Conservation (phyloP, 2,329 filamentous ascomycete species). For the Myriangium duriaei region DNA sequence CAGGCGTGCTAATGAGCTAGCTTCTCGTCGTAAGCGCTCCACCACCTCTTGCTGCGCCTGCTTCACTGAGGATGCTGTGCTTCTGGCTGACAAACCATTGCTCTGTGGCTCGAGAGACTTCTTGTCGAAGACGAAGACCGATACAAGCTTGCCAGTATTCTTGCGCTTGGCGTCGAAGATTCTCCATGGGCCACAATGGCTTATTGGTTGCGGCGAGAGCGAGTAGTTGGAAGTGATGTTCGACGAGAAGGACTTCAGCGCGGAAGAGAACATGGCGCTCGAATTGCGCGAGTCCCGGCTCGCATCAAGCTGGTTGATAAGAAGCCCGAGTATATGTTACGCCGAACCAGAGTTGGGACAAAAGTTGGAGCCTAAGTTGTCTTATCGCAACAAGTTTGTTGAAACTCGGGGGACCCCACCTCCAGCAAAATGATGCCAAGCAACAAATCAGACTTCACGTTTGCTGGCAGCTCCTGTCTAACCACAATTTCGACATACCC, state of each 20-base stretch:
- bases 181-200: conserved; percentile 85
- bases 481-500: no score
- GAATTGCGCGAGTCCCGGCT: background rate
- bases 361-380: no score
- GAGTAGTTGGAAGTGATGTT: conserved; percentile 91
- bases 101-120: conserved; percentile 66
- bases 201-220: conserved; percentile 61
- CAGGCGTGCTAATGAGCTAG: conserved; percentile 72
- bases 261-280: conserved; percentile 72
- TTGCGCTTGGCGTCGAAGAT: conserved; percentile 98
- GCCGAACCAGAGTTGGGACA: no score
- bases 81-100: conserved; percentile 45
- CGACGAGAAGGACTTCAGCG: conserved; percentile 84
- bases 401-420: no score
- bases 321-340: background rate
- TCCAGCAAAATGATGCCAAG: background rate
- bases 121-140: conserved; percentile 87
- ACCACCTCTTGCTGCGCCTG: conserved; percentile 78
- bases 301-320: conserved; percentile 5
- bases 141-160: conserved; percentile 75
- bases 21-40: conserved; percentile 83
- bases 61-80: conserved; percentile 58
- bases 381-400: no score
- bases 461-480: no score
- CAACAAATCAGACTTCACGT: background rate